phyloP scores from a whole-genome alignment of 2,329 filamentous ascomycete genomes.

The Pseudopyricularia javanii region DNA sequence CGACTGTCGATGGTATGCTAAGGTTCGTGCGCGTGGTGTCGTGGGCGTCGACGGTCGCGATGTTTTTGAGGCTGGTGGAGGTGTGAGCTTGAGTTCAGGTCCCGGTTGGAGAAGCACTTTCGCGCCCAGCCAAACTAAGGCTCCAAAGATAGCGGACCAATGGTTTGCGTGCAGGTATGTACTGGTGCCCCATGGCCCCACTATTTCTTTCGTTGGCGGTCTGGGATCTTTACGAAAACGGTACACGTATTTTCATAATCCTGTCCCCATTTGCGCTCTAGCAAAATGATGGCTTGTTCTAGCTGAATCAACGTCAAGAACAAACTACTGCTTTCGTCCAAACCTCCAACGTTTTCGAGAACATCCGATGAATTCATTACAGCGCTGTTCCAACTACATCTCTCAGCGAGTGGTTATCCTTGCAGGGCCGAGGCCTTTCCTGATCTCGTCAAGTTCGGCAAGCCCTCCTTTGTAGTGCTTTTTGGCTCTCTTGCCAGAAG shows the following conservation, averaged over 20 bases:
- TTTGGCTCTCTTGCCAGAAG: constrained; percentile 67
- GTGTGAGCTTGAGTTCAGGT: background rate
- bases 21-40: too few relatives aligned
- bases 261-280: too few relatives aligned
- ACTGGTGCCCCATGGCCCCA: background rate
- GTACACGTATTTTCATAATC: background rate
- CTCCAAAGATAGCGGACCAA: background rate
- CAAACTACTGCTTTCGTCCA: background rate
- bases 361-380: background rate
- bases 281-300: background rate
- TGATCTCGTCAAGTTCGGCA: constrained; percentile 82
- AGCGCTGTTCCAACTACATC: background rate
- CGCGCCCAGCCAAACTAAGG: background rate
- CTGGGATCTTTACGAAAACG: too few relatives aligned
- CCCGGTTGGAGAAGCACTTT: too few relatives aligned
- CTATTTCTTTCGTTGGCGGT: background rate
- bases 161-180: background rate
- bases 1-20: too few relatives aligned
- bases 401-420: constrained; percentile 28
- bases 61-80: too few relatives aligned
- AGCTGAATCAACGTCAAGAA: background rate
- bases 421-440: constrained; percentile 67
- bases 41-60: too few relatives aligned
- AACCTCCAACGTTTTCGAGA: background rate
- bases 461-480: constrained; percentile 57